Evolutionary conservation across 805 yeast genomes (phyloP).

Genomic region (Starmerella asiatica): DNA sequence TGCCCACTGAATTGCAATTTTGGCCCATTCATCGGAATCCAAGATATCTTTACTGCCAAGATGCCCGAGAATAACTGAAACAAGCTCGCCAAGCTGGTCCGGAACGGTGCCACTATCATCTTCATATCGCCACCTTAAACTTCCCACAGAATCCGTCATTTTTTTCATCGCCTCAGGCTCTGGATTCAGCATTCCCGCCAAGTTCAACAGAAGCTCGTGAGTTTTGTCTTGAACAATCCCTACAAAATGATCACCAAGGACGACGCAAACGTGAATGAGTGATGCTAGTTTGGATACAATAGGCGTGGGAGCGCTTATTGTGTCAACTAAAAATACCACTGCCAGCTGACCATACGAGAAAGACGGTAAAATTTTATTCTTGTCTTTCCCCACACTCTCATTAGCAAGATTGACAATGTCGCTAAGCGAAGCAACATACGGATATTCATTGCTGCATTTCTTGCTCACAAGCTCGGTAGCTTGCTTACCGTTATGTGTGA

Average conservation of each 20-base stretch:
- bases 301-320: conserved; percentile 51
- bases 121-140: conserved; percentile 67
- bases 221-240: conserved; percentile 77
- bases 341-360: conserved; percentile 83
- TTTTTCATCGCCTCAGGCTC: conserved; percentile 35
- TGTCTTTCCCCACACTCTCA: conserved; percentile 27
- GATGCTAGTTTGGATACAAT: conserved; percentile 51
- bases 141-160: conserved; percentile 46
- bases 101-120: conserved; percentile 31
- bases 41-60: conserved; percentile 25
- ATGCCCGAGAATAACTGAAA: conserved; percentile 6
- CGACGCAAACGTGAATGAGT: conserved; percentile 64
- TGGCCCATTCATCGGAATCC: conserved; percentile 48
- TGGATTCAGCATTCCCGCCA: conserved; percentile 29
- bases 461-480: conserved; percentile 9
- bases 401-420: conserved; percentile 40
- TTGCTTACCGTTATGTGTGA: conserved; percentile 25
- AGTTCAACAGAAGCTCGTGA: conserved; percentile 53
- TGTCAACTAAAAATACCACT: conserved; percentile 68
- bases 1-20: conserved; percentile 79
- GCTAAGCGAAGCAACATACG: conserved; percentile 66
- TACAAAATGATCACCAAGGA: conserved; percentile 76
- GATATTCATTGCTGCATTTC: conserved; percentile 32
- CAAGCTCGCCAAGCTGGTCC: conserved; percentile 15
- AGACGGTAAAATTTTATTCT: conserved; percentile 33